Base-by-base conservation (phyloP, 768 basidiomycete genomes). In the Amanita phalloides region DNA sequence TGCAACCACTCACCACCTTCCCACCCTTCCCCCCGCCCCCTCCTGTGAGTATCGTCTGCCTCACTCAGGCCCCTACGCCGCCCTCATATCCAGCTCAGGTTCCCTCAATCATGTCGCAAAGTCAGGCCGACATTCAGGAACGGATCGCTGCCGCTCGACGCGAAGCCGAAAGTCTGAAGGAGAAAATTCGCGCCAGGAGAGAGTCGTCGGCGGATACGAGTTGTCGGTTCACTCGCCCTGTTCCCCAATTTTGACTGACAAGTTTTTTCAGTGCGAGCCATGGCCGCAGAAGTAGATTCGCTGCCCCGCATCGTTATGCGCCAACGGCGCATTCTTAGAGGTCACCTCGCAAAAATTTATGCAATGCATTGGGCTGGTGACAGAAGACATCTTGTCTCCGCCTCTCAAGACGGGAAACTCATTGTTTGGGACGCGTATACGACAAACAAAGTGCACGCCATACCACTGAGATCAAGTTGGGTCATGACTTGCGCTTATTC, bases 361-460 rank as follows among this genome's bases (percentile, higher is more conserved):
- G 95, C 95, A 45, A 96, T 99, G 90, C 96, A 99, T 68, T 99
- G 96, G 96, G 88, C 95, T 32, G 84, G 88, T 48, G 95, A 99
- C 74, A 82, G 92, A 62, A 79, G 96, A 61, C 95, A 99, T 74
- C 82, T 99, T 55, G 95, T 99, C 33, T 98, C 96, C 13, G 95
- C 95, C n/a, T 98, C 95, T 2, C 95, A 99, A 66, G 95, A 99
- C 64, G 95, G 95, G 49, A 99, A 99, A 69, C 81, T 99, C 54
- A 98, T 99, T 64, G 95, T 99, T 49, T 99, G 95, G 95, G 95
- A 99, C 68, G 95, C 95, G 47, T 98, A 98, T 70, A 98, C 95
- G n/a, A 96, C 94, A 53, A 99, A 99, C 79, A 99, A 99, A 75
- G 95, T 99, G 54, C 96, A 99, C 64, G 95, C 95, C 59, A 99